phyloP scores from a whole-genome alignment of 768 basidiomycete genomes.

The Phanerodontia chrysosporium region DNA sequence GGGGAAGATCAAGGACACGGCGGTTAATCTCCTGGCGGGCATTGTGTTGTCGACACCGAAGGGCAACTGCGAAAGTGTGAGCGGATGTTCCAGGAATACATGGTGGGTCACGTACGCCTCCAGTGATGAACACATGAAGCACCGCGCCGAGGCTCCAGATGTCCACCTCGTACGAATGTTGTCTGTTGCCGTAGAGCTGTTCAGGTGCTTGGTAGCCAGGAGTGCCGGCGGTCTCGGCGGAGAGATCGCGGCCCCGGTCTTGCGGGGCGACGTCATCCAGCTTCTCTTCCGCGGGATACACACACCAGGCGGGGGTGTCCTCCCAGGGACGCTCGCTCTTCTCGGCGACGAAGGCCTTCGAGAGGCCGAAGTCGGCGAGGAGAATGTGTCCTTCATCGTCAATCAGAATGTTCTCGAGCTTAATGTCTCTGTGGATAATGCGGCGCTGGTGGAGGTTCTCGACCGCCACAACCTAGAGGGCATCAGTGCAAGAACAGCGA shows the following conservation, averaged over 20 bases:
- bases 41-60: background rate
- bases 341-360: background rate
- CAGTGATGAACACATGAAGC: background rate
- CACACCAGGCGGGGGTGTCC: background rate
- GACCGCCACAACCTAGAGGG: slow-evolving; percentile 5
- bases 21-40: background rate
- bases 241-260: background rate
- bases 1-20: background rate
- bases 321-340: slow-evolving; percentile 5
- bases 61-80: background rate
- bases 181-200: background rate
- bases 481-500: background rate
- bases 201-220: slow-evolving; percentile 10
- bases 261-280: background rate
- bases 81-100: background rate
- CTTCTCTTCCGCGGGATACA: background rate
- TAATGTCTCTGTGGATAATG: slow-evolving; percentile 89
- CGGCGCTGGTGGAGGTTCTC: slow-evolving; percentile 14
- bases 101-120: background rate
- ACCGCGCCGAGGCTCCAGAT: slow-evolving; percentile 5
- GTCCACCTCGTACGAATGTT: slow-evolving; percentile 8
- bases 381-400: slow-evolving; percentile 2
- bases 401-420: slow-evolving; percentile 60
- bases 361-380: slow-evolving; percentile 11
- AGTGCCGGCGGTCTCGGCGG: background rate